Evolutionary conservation across 148 eudicot genomes (phyloP).

Genomic region (Cornus kousa): DNA sequence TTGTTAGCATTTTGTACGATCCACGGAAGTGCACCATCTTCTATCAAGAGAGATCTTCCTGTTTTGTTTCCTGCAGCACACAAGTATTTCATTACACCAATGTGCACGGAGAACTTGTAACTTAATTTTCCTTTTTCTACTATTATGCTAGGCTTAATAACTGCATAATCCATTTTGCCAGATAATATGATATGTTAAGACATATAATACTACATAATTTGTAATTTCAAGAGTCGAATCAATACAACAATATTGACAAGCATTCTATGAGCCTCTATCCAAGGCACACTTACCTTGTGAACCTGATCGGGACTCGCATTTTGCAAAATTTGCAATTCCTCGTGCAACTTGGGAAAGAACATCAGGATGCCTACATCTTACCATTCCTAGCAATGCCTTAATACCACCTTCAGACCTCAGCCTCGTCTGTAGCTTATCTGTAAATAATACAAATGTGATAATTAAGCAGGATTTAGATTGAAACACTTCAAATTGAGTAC

Average conservation of each 20-base stretch:
- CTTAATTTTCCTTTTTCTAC: neutral
- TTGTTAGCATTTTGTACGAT: slow-evolving; percentile 93
- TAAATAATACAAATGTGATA: slow-evolving; percentile 7
- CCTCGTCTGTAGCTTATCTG: slow-evolving; percentile 88
- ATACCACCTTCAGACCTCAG: slow-evolving; percentile 96
- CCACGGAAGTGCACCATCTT: slow-evolving; percentile 96
- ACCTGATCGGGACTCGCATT: slow-evolving; percentile 90
- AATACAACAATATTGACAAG: neutral
- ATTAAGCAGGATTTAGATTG: neutral
- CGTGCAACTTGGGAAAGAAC: slow-evolving; percentile 98
- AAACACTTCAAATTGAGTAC: neutral
- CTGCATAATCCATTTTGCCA: neutral
- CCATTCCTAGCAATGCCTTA: slow-evolving; percentile 93
- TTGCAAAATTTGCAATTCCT: slow-evolving; percentile 96
- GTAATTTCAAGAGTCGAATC: neutral
- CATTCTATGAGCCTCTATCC: neutral
- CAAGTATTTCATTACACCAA: neutral
- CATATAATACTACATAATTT: neutral
- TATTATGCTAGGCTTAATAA: neutral
- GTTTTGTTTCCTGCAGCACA: slow-evolving; percentile 44
- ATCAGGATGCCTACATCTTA: slow-evolving; percentile 92
- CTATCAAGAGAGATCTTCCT: slow-evolving; percentile 79
- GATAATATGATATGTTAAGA: neutral
- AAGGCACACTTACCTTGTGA: slow-evolving; percentile 67
- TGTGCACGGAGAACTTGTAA: neutral